phyloP scores from a whole-genome alignment of 1,139 yeast species.

The Geotrichum europaeum region DNA sequence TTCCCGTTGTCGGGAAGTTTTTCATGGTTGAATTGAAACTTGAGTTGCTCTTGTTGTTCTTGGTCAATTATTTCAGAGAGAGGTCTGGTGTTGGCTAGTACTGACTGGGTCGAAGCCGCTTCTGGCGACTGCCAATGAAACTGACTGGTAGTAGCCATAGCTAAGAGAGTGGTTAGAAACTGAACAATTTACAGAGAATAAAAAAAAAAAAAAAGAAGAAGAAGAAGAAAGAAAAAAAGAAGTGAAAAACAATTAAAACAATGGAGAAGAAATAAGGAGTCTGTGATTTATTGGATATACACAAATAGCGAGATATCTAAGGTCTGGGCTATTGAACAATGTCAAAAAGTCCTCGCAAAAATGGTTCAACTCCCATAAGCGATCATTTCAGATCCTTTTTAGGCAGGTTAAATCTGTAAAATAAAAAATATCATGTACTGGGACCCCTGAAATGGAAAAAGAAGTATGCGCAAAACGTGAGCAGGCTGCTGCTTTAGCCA shows the following conservation, averaged over 20 bases:
- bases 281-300: background rate
- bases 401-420: too few species aligned
- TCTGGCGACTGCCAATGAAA: conserved; percentile 1
- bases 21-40: background rate
- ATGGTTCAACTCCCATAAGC: too few species aligned
- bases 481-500: too few species aligned
- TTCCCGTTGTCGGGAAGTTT: background rate
- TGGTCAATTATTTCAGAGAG: conserved; percentile 12
- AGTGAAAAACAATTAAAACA: background rate
- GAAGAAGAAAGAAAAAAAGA: background rate
- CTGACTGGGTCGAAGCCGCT: background rate
- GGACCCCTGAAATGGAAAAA: too few species aligned
- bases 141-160: conserved; percentile 1
- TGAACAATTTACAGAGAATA: background rate
- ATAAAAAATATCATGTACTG: too few species aligned
- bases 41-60: conserved; percentile 11
- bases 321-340: background rate
- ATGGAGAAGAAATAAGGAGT: background rate
- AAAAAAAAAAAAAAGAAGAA: background rate
- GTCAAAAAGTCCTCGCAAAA: background rate
- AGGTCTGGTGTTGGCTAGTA: background rate
- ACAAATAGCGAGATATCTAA: background rate
- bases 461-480: too few species aligned
- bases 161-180: background rate
- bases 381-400: too few species aligned